A percentile compares a stretch with the other conserved stretches of the same genome.
Evolutionary conservation across 1,284 basidiomycete genomes (phyloP).

Genomic region (Ganoderma resinaceum): DNA sequence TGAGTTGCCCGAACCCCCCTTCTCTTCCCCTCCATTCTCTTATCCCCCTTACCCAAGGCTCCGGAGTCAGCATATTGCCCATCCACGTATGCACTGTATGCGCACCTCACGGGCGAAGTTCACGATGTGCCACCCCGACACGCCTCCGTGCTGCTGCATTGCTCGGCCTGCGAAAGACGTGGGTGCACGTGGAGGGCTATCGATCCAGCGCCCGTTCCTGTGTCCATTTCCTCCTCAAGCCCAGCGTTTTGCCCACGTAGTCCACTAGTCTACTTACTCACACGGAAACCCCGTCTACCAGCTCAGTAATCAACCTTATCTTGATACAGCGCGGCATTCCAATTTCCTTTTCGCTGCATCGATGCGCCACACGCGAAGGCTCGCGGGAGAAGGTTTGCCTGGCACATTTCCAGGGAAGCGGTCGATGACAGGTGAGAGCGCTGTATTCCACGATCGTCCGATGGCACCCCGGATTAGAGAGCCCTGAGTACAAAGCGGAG

Average conservation of each 20-base stretch:
- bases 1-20: background rate
- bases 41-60: background rate
- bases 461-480: background rate
- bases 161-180: background rate
- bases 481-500: slow-evolving; percentile 8
- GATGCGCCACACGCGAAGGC: slow-evolving; percentile 15
- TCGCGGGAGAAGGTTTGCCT: slow-evolving; percentile 32
- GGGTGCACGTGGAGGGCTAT: background rate
- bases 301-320: slow-evolving; percentile 15
- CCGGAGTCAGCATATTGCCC: background rate
- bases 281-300: slow-evolving; percentile 14
- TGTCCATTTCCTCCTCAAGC: background rate
- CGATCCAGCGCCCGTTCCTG: background rate
- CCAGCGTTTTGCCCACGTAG: slow-evolving; percentile 11
- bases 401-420: slow-evolving; percentile 1
- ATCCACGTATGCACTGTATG: background rate
- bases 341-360: background rate
- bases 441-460: background rate
- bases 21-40: background rate
- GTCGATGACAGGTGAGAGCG: background rate
- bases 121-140: background rate
- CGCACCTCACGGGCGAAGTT: background rate
- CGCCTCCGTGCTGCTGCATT: background rate
- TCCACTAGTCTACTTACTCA: slow-evolving; percentile 3
- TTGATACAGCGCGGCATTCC: slow-evolving; percentile 4